Base-by-base conservation (phyloP, 768 basidiomycete genomes). In the Amanita phalloides region DNA sequence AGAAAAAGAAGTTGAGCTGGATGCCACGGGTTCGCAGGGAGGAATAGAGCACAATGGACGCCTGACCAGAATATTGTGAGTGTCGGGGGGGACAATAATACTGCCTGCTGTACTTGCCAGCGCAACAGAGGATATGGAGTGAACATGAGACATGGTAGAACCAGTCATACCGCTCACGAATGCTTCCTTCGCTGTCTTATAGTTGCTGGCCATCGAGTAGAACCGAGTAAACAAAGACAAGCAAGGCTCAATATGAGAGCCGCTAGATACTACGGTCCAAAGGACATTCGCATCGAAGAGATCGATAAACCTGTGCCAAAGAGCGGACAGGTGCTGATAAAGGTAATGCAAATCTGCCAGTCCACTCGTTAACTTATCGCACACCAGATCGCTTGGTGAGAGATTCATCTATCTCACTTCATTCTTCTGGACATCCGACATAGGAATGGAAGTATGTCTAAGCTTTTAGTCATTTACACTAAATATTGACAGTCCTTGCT, bases 121-220 rank as follows among this genome's bases (percentile, higher is more conserved):
- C 4, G 78, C 79, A 6, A 79, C 78, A 1, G 45, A 51, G 26
- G 77, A 81, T 43, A 89, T 69, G 51, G 73, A 57, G 61, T 87
- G 85, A 57, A 90, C 68, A 56, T 79, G 79, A 3, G 63, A 64
- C n/a, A 89, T 66, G 5, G 74, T 75, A 0, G 83, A 81, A 1
- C 89, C 88, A 0, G 70, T 71, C 66, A 70, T 75, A 21, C 77
- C 74, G 6, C 84, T 77, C 43, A 88, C 84, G 56, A 86, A 91
- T 0, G 77, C 79, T 68, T 87, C 84, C 66, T 91, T 91, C 14
- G 71, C 73, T 8, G 71, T 57, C 63, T 84, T 88, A 72, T 89
- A 90, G 45, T 61, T 54, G 49, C 36, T 45, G 21, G 38, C 45
- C 53, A 53, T 53, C 21, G 21, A 35, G 4, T 17, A 8, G 3